A percentile compares a stretch with the other conserved stretches of the same genome.
Conservation (phyloP, 2,329 filamentous ascomycete genomes). For the Dothistroma pini region DNA sequence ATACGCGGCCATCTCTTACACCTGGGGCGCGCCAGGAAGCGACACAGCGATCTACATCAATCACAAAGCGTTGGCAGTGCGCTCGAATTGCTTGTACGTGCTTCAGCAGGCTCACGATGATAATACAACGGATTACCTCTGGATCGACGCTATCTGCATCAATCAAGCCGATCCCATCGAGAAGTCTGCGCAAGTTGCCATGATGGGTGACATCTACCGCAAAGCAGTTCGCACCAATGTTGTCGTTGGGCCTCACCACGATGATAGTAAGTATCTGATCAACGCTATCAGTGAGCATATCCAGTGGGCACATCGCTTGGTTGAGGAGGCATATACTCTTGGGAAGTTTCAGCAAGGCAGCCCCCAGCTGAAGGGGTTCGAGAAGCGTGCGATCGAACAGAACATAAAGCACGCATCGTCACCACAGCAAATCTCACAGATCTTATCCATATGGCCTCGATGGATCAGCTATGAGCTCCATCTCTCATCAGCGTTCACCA, state of each 20-base stretch:
- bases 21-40: not conserved
- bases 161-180: constrained; percentile 15
- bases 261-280: not conserved
- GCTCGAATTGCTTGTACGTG: constrained; percentile 2
- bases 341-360: not conserved
- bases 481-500: not conserved
- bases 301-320: not conserved
- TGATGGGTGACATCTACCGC: constrained; percentile 14
- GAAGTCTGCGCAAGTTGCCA: constrained; percentile 12
- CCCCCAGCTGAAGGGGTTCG: not conserved
- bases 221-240: constrained; percentile 5
- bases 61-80: not conserved
- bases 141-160: constrained; percentile 15
- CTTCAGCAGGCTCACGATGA: not conserved
- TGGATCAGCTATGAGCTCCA: not conserved
- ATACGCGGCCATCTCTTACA: constrained; percentile 5
- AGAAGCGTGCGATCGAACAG: not conserved
- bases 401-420: not conserved
- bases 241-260: not conserved
- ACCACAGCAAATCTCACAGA: not conserved
- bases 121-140: constrained; percentile 2
- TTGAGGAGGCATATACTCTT: not conserved
- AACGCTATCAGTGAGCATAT: not conserved
- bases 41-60: not conserved
- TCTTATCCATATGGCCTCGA: not conserved